Evolutionary conservation across 192 early-diverging fungal species (phyloP).

Genomic region (Nowakowskiella sp.): DNA sequence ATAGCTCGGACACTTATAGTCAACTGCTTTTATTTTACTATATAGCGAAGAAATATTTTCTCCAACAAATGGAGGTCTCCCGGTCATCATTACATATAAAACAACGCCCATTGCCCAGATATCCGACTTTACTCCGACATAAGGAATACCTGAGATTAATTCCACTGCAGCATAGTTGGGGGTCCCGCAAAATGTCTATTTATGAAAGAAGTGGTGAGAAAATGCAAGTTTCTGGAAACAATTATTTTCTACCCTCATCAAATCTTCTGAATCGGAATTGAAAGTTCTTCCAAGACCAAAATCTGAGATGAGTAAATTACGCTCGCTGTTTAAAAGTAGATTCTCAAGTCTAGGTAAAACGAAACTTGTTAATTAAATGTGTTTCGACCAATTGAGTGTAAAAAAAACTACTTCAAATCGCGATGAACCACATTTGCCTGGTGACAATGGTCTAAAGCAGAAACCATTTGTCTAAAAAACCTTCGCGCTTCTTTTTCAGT

Average conservation of each 20-base stretch:
- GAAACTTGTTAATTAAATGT: background rate
- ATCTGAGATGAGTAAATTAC: conserved; percentile 49
- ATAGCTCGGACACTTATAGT: conserved; percentile 52
- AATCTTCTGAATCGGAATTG: conserved; percentile 32
- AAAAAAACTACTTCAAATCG: conserved; percentile 31
- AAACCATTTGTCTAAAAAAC: conserved; percentile 53
- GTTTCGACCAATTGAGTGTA: background rate
- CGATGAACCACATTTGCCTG: conserved; percentile 53
- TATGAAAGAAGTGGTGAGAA: conserved; percentile 4
- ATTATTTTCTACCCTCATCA: conserved; percentile 37
- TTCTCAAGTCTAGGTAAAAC: conserved; percentile 36
- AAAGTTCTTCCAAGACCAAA: conserved; percentile 53
- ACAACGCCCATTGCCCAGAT: conserved; percentile 66
- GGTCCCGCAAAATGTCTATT: conserved; percentile 55
- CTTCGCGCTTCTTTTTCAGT: conserved; percentile 44
- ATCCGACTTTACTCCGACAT: conserved; percentile 53
- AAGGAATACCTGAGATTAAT: conserved; percentile 53
- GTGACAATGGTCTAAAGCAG: conserved; percentile 58
- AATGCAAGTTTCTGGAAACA: background rate
- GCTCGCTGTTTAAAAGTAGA: conserved; percentile 39
- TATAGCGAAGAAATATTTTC: conserved; percentile 44
- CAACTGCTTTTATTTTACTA: conserved; percentile 48
- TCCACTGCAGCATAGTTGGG: conserved; percentile 59
- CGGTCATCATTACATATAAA: conserved; percentile 53
- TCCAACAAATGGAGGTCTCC: conserved; percentile 47